Evolutionary conservation across 2,329 filamentous ascomycete species (phyloP).

Genomic region (Chaetomium sp.): DNA sequence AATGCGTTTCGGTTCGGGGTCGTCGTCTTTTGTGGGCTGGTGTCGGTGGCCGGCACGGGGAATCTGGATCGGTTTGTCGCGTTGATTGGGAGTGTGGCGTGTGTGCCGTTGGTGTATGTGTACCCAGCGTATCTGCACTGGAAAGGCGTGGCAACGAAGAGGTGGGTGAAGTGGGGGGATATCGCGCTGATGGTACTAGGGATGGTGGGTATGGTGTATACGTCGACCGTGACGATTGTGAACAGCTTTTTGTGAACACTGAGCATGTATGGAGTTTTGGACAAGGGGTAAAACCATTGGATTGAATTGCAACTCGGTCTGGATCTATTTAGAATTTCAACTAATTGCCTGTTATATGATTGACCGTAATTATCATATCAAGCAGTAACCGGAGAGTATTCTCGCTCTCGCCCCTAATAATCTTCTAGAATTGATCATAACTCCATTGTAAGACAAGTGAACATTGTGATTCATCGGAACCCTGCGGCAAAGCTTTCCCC

Average conservation of each 20-base stretch:
- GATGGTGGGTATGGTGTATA: constrained; percentile 62
- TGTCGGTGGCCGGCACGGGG: constrained; percentile 58
- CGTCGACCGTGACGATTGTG: constrained; percentile 55
- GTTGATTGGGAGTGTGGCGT: constrained; percentile 66
- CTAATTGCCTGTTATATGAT: too few relatives aligned
- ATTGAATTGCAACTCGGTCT: too few relatives aligned
- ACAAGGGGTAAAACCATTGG: neutral
- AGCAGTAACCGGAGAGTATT: too few relatives aligned
- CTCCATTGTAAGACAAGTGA: too few relatives aligned
- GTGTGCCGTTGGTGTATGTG: constrained; percentile 70
- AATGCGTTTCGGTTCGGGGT: constrained; percentile 56
- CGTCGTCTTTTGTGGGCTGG: constrained; percentile 51
- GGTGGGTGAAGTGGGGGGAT: constrained; percentile 51
- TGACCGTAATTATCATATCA: too few relatives aligned
- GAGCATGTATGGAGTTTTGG: neutral
- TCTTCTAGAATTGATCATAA: too few relatives aligned
- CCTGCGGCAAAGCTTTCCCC: neutral
- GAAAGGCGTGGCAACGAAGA: constrained; percentile 55
- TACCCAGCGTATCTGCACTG: constrained; percentile 68
- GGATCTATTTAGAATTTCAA: too few relatives aligned
- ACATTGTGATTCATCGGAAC: neutral
- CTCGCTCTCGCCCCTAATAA: too few relatives aligned
- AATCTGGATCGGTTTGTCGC: constrained; percentile 71
- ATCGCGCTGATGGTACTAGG: constrained; percentile 57
- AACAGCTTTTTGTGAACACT: constrained; percentile 31